These are phyloP conservation scores for Gossypium herbaceum DNA, from an alignment of 345 rosid species.

Conservation along the genomic window DNA sequence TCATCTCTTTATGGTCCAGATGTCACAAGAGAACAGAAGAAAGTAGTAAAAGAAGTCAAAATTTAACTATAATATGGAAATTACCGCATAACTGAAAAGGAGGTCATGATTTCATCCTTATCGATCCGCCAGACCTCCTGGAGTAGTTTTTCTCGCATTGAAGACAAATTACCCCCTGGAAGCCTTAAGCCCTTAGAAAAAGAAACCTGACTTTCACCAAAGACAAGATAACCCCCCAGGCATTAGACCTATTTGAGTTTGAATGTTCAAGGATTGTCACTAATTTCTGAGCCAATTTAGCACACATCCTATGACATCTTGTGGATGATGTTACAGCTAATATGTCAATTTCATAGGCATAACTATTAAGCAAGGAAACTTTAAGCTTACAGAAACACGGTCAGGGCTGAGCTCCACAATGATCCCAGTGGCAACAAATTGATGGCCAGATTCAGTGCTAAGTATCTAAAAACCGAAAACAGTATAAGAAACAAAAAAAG, in stretches of 20 bases:
- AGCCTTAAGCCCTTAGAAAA: slow-evolving; percentile 74
- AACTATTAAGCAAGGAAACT: slow-evolving; percentile 1
- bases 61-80: slow-evolving; percentile 15
- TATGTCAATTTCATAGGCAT: not conserved
- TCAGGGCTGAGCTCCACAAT: slow-evolving; percentile 58
- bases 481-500: slow-evolving; percentile 7
- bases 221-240: slow-evolving; percentile 17
- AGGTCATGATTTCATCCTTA: slow-evolving; percentile 77
- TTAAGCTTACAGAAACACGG: slow-evolving; percentile 75
- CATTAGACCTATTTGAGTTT: slow-evolving; percentile 17
- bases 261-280: slow-evolving; percentile 11
- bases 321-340: slow-evolving; percentile 3
- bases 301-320: not conserved
- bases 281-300: not conserved
- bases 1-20: slow-evolving; percentile 6
- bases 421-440: slow-evolving; percentile 66
- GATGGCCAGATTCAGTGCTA: slow-evolving; percentile 52
- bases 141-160: slow-evolving; percentile 44
- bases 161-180: slow-evolving; percentile 53
- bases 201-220: slow-evolving; percentile 55
- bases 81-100: slow-evolving; percentile 89
- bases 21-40: slow-evolving; percentile 11
- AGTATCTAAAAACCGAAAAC: slow-evolving; percentile 49
- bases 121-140: slow-evolving; percentile 71
- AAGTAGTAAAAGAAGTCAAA: not conserved